Base-by-base conservation (phyloP, 352 stramenopile species). In the Saprolegnia parasitica region DNA sequence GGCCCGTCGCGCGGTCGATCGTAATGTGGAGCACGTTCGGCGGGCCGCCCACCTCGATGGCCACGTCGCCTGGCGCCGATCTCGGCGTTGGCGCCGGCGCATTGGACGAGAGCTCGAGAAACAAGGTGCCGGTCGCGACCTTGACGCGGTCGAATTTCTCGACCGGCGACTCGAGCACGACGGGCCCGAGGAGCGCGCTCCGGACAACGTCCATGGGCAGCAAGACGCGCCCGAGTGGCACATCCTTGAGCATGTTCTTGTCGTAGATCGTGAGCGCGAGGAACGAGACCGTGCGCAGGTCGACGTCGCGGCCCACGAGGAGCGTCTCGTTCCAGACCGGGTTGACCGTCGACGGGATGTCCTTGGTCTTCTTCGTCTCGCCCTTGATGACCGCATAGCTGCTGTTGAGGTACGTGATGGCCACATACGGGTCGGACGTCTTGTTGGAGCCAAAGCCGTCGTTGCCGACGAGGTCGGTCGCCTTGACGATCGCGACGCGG, bases 1-100 rank as follows among this genome's bases (percentile, higher is more conserved):
- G 68, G 45, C 93, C 77, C 68, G 89, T 89, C 52, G 81, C 85
- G 10, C 81, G 86, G 37, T 89, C 81, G 6, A 93, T 56, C 55
- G 80, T 91, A 55, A 93, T 83, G 42, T 81, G 84, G 13, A 93
- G 68, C 50, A 91, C 60, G 58, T 93, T 93, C 0, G 83, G 85
- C 9, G 79, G 73, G 13, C 82, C 73, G 49, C 76, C 13, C 35
- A 56, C 0, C 67, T 62, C 26, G 73, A 61, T 11, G 56, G 68
- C 56, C 76, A 83, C 8, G 39, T 26, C 21, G 21, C 50, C 10
- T 55, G 62, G 24, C 11, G 71, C 57, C 0, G 71, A 16, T 16
- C 54, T 60, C 16, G 20, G 56, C 18, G 65, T 67, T 13, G 61
- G 56, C 0, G 46, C 61, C 21, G 62, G 39, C 9, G 57, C 57